Conservation (phyloP, 2,329 filamentous ascomycete species). For the Xylaria sp. region DNA sequence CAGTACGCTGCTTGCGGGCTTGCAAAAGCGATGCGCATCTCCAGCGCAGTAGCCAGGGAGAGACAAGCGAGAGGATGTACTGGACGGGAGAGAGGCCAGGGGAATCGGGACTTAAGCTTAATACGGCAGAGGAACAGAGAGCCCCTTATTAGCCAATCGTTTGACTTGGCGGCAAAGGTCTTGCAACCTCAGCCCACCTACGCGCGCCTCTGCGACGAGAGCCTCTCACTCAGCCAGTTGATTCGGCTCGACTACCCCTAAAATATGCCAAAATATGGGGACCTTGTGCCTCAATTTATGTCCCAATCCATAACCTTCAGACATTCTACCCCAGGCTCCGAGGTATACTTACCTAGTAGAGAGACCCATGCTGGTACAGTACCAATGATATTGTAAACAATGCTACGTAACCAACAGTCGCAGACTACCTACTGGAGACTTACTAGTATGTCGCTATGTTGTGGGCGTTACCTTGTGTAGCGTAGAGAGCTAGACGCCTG, state of each 20-base stretch:
- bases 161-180: constrained; percentile 46
- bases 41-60: background rate
- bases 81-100: background rate
- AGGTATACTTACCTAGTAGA: background rate
- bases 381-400: background rate
- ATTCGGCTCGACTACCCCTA: constrained; percentile 4
- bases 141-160: constrained; percentile 33
- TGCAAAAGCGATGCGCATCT: background rate
- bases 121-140: constrained; percentile 11
- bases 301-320: constrained; percentile 26
- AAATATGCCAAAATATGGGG: constrained; percentile 12
- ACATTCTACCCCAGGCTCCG: constrained; percentile 22
- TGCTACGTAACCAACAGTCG: background rate
- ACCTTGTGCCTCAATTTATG: constrained; percentile 18
- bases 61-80: background rate
- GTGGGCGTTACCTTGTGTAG: background rate
- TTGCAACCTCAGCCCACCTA: constrained; percentile 33
- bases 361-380: background rate
- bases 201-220: constrained; percentile 37
- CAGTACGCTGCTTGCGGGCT: constrained; percentile 11
- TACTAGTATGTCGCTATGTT: background rate
- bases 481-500: background rate
- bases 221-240: constrained; percentile 12
- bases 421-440: constrained; percentile 6
- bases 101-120: constrained; percentile 15